Evolutionary conservation across 768 basidiomycete species (phyloP), one percentile per base, ranked within the genome.

Genomic region (Mycena metata): DNA sequence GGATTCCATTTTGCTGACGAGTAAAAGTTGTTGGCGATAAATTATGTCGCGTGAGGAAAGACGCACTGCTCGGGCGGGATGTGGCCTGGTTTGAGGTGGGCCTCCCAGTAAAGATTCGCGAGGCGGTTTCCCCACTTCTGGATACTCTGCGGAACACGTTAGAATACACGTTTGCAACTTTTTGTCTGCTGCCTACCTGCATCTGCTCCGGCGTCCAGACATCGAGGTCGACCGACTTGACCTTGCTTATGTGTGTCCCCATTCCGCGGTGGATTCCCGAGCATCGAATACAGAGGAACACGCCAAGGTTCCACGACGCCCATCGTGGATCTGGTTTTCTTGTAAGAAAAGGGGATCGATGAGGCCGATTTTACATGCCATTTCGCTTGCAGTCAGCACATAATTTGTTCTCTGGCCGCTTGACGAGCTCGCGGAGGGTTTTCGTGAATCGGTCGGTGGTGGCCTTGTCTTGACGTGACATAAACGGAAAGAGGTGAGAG

Each of bases 171-270:
- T 2, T 16, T 11, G 33, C n/a, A n/a, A 26, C 24, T 58, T 15
- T 19, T 46, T 19, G 56, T 60, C 51, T 21, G 26, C 35, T 24
- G 55, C 7, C 16, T 73, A 96, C 96, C 82, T 91, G 90, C 93
- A 99, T 96, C 82, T 99, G 97, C 70, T 98, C 96, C 3, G 95
- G 95, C 10, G 95, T 97, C 97, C 97, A 99, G 19, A 93, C 89
- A 74, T 99, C 97, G 60, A 99, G 90, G 81, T 99, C 97, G 61
- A 99, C 94, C 3, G 96, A 97, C 76, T 98, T 98, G 77, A 99
- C 94, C 76, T 93, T 94, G 81, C 93, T 94, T 79, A 99, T 98
- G 79, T 99, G 97, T 0, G 97, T 98, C 67, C 97, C 97, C 95
- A 99, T 96, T 45, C 95, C 92, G 47, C 97, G 91, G 80, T 99